phyloP scores from a whole-genome alignment of 2,329 filamentous ascomycete species.

The Penicillium sp. region DNA sequence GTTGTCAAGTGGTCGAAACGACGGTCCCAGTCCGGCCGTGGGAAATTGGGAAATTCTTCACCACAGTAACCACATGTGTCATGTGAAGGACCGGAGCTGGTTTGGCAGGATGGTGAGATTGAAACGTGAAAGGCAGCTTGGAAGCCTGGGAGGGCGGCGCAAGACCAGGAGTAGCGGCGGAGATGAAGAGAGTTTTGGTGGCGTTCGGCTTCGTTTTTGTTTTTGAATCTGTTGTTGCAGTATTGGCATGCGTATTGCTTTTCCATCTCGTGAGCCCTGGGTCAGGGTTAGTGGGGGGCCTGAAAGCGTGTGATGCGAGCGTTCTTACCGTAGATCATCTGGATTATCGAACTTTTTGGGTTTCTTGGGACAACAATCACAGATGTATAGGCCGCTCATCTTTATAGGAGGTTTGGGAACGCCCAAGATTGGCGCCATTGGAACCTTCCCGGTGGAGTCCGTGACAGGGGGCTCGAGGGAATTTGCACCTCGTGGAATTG shows the following conservation, averaged over 20 bases:
- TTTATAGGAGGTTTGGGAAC: constrained; percentile 40
- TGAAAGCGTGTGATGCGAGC: not conserved
- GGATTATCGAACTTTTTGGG: constrained; percentile 87
- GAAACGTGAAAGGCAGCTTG: constrained; percentile 85
- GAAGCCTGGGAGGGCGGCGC: constrained; percentile 70
- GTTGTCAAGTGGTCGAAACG: constrained; percentile 82
- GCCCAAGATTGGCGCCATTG: constrained; percentile 36
- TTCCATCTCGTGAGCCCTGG: constrained; percentile 80
- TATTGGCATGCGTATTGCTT: constrained; percentile 94
- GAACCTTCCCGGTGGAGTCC: constrained; percentile 45
- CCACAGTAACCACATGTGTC: constrained; percentile 96
- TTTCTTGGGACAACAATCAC: constrained; percentile 95
- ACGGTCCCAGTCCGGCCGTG: constrained; percentile 81
- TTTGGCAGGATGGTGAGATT: constrained; percentile 42
- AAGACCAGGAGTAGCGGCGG: constrained; percentile 92
- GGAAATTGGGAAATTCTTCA: constrained; percentile 70
- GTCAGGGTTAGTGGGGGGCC: constrained; percentile 1
- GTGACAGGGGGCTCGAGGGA: constrained; percentile 39
- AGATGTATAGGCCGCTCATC: constrained; percentile 62
- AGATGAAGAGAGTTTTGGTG: constrained; percentile 95
- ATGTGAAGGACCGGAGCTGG: constrained; percentile 33
- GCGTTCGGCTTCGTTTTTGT: constrained; percentile 95
- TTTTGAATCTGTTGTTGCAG: constrained; percentile 94
- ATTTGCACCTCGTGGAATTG: constrained; percentile 32
- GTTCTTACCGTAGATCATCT: constrained; percentile 72